Base-by-base conservation (phyloP, 129 eudicot genomes). In the Solidago caesia region DNA sequence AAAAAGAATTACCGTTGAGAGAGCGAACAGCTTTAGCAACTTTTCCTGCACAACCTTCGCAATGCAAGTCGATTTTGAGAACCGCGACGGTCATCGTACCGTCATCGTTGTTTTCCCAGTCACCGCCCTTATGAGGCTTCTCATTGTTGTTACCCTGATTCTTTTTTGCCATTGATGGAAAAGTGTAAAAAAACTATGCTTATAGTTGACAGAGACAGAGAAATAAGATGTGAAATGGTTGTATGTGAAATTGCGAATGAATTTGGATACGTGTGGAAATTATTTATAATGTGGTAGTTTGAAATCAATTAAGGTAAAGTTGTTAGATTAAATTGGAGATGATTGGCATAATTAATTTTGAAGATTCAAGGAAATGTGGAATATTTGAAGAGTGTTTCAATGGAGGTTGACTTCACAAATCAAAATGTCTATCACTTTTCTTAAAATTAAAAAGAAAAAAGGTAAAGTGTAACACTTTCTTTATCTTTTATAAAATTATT, bases 1-100 rank as follows among this genome's bases (percentile, higher is more conserved):
- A 0, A 44, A 75, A 47, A 9, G 61, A 44, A 33, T 7, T 76
- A 84, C 86, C 82, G 6, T 79, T 33, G 33, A 79, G 75, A 16
- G 76, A 60, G 14, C 59, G 73, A 26, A 75, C 70, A 15, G 51
- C 44, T 76, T 73, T 82, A 13, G 46, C 49, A 67, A 79, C 51
- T 73, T 79, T 76, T 8, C n/a, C 7, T 4, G 77, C 80, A 7
- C 89, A 85, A 14, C 87, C 84, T 57, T 82, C 53, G 42, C 89
- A 85, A 68, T 85, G 82, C 77, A 79, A 49, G 72, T 82, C 78
- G 43, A 79, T 63, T 61, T 82, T 76, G 14, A 82, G 67, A 53
- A 72, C 84, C 44, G 73, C 81, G 3, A 33, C 39, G 39, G 39
- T 33, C 14, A n/a, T 68, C 14, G 29, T 62, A 47, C 49, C 62